Percentiles rank a stretch among this genome's conserved stretches.
Evolutionary conservation across 2,329 filamentous ascomycete genomes (phyloP).

Genomic region (Pyricularia sp.): DNA sequence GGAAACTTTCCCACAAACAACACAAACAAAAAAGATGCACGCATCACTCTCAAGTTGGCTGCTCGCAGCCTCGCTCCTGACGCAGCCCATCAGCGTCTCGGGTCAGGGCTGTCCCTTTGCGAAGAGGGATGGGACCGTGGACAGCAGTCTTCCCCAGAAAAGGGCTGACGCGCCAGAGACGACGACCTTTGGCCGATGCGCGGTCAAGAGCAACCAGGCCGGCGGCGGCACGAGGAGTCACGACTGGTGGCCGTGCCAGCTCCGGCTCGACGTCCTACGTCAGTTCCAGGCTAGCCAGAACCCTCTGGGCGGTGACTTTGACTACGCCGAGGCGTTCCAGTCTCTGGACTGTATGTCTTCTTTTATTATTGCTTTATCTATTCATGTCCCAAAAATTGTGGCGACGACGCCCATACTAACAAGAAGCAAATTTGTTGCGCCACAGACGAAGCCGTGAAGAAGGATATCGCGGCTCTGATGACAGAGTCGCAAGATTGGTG

Average conservation of each 20-base stretch:
- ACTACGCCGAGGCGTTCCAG: constrained; percentile 64
- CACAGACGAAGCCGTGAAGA: constrained; percentile 51
- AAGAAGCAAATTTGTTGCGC: neutral
- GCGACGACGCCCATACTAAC: neutral
- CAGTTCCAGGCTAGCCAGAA: constrained; percentile 54
- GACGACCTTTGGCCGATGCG: constrained; percentile 9
- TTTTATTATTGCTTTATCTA: neutral
- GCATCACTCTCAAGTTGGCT: neutral
- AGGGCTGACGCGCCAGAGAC: neutral
- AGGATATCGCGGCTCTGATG: constrained; percentile 56
- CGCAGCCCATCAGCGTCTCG: neutral
- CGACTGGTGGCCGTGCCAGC: constrained; percentile 63
- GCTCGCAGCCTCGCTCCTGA: neutral
- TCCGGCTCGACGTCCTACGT: constrained; percentile 59
- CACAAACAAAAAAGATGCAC: neutral
- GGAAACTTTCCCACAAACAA: neutral
- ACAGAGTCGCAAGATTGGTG: constrained; percentile 68
- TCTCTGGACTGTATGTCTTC: constrained; percentile 42
- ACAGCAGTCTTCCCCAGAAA: neutral
- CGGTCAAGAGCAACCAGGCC: constrained; percentile 24
- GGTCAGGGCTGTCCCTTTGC: neutral
- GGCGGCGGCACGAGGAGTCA: constrained; percentile 55
- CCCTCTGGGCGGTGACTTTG: constrained; percentile 53
- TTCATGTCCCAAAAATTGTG: neutral
- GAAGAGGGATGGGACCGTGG: neutral